Conservation (phyloP, 495 filamentous ascomycete species). For the Usnea hakonensis region DNA sequence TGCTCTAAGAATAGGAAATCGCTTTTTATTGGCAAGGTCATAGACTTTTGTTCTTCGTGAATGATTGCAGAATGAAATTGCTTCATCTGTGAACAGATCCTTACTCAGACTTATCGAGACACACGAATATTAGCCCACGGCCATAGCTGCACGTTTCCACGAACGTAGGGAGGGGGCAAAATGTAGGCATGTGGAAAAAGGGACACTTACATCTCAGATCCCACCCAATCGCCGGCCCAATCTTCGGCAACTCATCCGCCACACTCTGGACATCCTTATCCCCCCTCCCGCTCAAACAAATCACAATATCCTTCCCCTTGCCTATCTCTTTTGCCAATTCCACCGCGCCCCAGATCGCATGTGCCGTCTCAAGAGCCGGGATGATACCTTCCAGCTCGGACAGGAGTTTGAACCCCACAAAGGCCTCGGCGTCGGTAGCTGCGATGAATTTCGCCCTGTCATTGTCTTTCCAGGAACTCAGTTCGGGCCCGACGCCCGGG, state of each 20-base stretch:
- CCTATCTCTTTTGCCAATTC: constrained; percentile 83
- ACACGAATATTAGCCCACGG: background rate
- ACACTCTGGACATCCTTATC: constrained; percentile 99
- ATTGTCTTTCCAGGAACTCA: constrained; percentile 85
- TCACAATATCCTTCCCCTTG: constrained; percentile 84
- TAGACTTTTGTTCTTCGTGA: too few species aligned
- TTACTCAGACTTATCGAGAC: too few species aligned
- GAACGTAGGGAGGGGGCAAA: too few species aligned
- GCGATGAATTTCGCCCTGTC: constrained; percentile 80
- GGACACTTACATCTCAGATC: constrained; percentile 61
- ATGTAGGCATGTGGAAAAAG: too few species aligned
- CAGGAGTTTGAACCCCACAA: constrained; percentile 79
- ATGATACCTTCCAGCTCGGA: constrained; percentile 91
- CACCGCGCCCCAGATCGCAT: constrained; percentile 84
- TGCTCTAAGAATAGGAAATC: too few species aligned
- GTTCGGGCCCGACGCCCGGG: constrained; percentile 90
- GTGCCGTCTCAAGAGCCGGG: constrained; percentile 85
- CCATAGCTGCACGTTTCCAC: background rate
- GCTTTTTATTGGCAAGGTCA: too few species aligned
- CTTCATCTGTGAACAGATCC: too few species aligned
- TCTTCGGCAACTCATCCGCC: constrained; percentile 79
- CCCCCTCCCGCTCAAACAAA: constrained; percentile 84
- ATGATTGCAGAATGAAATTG: too few species aligned
- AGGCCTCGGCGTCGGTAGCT: constrained; percentile 86
- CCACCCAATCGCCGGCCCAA: constrained; percentile 93